Evolutionary conservation across 1,139 yeast species (phyloP).

Genomic region (Pichia sp.): DNA sequence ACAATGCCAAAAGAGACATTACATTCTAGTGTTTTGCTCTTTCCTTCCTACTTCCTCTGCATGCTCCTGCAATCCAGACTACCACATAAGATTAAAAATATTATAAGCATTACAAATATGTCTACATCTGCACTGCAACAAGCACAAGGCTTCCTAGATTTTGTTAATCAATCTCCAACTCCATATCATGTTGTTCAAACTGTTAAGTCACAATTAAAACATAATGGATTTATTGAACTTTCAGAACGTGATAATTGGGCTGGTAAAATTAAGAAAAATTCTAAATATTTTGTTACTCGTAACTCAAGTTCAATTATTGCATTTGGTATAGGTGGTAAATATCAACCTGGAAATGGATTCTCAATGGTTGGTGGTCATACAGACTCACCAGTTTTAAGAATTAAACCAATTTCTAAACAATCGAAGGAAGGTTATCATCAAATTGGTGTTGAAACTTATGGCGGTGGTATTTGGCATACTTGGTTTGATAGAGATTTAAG

Average conservation of each 20-base stretch:
- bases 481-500: constrained; percentile 94
- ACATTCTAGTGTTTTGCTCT: too few relatives aligned
- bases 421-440: constrained; percentile 73
- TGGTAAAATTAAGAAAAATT: constrained; percentile 45
- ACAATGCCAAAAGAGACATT: too few relatives aligned
- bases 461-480: constrained; percentile 89
- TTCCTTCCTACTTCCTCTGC: too few relatives aligned
- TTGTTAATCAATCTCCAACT: constrained; percentile 82
- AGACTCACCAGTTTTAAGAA: constrained; percentile 87
- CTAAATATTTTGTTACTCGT: constrained; percentile 76
- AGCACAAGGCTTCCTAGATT: constrained; percentile 62
- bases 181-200: constrained; percentile 89
- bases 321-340: constrained; percentile 69
- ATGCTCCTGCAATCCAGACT: not conserved
- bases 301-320: constrained; percentile 87
- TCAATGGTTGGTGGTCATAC: constrained; percentile 93
- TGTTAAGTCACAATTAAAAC: constrained; percentile 46
- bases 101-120: constrained; percentile 1
- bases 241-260: constrained; percentile 75
- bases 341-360: constrained; percentile 76
- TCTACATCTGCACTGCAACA: constrained; percentile 24
- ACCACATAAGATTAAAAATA: too few relatives aligned
- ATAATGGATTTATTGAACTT: constrained; percentile 67
- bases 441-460: constrained; percentile 90
- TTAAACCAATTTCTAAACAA: constrained; percentile 83